Evolutionary conservation across 768 basidiomycete genomes (phyloP), one percentile per base, ranked within the genome.

Genomic region (Megacollybia marginata): DNA sequence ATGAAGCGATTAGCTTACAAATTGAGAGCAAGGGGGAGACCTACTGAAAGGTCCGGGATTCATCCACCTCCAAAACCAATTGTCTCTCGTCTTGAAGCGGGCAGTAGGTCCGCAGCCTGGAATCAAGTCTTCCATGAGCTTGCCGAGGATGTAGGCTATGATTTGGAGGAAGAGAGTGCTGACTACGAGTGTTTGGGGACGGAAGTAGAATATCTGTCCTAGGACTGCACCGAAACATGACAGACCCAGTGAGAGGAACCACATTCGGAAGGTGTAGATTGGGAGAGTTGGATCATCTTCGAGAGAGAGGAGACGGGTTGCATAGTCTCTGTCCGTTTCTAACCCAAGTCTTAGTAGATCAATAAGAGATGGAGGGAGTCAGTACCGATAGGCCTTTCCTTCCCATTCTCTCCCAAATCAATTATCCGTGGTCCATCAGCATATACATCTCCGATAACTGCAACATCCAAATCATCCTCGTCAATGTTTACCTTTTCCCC

Each of bases 171-270:
- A 73, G 8, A 75, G 61, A 28, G 63, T 65, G 35, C 67, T 67
- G 44, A 75, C 73, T 9, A 33, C 10, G 6, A 49, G 48, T 35
- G 52, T 53, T 46, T 53, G 52, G 33, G 52, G 52, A 42, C 52
- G 70, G 66, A 75, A 74, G 48, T 78, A 80, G 56, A 78, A 76
- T 23, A 77, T 74, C 50, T 76, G 72, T 2, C 73, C 65, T 5
- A 75, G 61, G 4, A 79, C 79, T 36, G 67, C 70, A 50, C 78
- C 78, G 57, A 82, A 82, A 51, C 76, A 75, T 9, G 77, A 71
- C 15, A 81, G 67, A 9, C 78, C 79, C 13, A 79, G 55, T 34
- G 74, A 75, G 1, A 81, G 67, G 61, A 81, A 71, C 69, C 75
- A 73, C 57, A 78, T 73, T 13, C 80, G 65, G 62, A 82, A 79